These are phyloP conservation scores for Sanghuangporus sanghuang DNA, from an alignment of 1,284 basidiomycete genomes.

Conservation along the genomic window DNA sequence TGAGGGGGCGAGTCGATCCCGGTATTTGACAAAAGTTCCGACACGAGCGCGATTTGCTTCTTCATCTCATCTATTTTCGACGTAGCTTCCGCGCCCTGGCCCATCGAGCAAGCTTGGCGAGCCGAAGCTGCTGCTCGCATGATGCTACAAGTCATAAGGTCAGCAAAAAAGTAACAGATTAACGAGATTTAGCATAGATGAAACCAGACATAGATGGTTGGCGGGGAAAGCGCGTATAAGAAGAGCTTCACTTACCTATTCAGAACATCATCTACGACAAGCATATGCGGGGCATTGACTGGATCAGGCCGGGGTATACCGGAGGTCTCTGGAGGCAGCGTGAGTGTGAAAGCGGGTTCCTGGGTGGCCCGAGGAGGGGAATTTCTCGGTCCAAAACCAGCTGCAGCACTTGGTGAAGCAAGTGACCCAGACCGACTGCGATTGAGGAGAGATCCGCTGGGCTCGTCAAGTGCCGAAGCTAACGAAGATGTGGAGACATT, in stretches of 20 bases:
- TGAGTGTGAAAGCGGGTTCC: conserved; percentile 23
- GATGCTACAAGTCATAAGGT: conserved; percentile 32
- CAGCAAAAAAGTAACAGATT: conserved; percentile 13
- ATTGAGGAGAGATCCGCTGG: conserved; percentile 21
- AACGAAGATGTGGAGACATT: conserved; percentile 34
- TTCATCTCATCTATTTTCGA: conserved; percentile 42
- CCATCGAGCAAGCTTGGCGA: conserved; percentile 41
- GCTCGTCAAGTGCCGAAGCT: conserved; percentile 40
- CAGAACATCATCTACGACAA: conserved; percentile 35
- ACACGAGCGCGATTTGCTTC: conserved; percentile 42
- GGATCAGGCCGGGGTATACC: conserved; percentile 19
- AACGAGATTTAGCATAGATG: neutral
- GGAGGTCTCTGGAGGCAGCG: conserved; percentile 26
- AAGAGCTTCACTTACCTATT: conserved; percentile 29
- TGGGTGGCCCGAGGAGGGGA: conserved; percentile 28
- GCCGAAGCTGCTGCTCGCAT: conserved; percentile 44
- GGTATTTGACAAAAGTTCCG: conserved; percentile 43
- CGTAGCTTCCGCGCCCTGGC: conserved; percentile 40
- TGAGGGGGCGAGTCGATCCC: conserved; percentile 31
- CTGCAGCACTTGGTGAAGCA: conserved; percentile 29
- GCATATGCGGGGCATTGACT: conserved; percentile 30
- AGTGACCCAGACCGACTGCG: conserved; percentile 34
- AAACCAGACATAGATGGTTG: neutral
- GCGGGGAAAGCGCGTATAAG: conserved; percentile 14
- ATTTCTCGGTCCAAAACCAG: conserved; percentile 28